phyloP scores from a whole-genome alignment of 1,284 basidiomycete species.

The Anthracocystis panici-leucophaei region DNA sequence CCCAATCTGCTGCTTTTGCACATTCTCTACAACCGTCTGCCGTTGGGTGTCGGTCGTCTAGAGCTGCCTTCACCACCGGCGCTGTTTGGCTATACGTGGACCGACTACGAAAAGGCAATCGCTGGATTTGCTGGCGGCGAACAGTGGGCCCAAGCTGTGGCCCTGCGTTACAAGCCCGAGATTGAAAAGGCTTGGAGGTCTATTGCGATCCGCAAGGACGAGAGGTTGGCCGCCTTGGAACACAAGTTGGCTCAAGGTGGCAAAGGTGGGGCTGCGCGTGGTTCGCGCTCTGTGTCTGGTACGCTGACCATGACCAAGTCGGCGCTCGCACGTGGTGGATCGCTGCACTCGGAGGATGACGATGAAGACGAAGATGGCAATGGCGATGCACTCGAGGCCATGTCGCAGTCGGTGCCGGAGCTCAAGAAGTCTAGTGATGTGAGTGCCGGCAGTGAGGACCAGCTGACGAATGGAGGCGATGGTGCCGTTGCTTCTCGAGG shows the following conservation, averaged over 20 bases:
- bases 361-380: constrained; percentile 21
- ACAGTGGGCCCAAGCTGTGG: constrained; percentile 59
- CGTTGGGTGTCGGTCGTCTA: constrained; percentile 38
- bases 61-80: constrained; percentile 60
- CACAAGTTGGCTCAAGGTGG: constrained; percentile 7
- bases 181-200: constrained; percentile 46
- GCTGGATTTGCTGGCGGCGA: constrained; percentile 63
- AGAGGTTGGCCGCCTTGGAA: constrained; percentile 30
- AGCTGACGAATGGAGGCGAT: constrained; percentile 1
- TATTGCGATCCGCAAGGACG: constrained; percentile 23
- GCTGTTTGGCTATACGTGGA: constrained; percentile 62
- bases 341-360: constrained; percentile 32
- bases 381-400: constrained; percentile 33
- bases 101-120: constrained; percentile 63
- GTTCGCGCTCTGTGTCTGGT: constrained; percentile 33
- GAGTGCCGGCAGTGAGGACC: constrained; percentile 10
- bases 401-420: constrained; percentile 62
- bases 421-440: constrained; percentile 41
- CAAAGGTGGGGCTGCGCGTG: constrained; percentile 15
- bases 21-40: constrained; percentile 63
- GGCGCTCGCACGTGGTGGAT: constrained; percentile 28
- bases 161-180: constrained; percentile 55
- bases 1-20: constrained; percentile 64
- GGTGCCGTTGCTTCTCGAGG: constrained; percentile 8
- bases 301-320: constrained; percentile 20